Conservation (phyloP, 2,329 filamentous ascomycete genomes). For the Calonectria hongkongensis region DNA sequence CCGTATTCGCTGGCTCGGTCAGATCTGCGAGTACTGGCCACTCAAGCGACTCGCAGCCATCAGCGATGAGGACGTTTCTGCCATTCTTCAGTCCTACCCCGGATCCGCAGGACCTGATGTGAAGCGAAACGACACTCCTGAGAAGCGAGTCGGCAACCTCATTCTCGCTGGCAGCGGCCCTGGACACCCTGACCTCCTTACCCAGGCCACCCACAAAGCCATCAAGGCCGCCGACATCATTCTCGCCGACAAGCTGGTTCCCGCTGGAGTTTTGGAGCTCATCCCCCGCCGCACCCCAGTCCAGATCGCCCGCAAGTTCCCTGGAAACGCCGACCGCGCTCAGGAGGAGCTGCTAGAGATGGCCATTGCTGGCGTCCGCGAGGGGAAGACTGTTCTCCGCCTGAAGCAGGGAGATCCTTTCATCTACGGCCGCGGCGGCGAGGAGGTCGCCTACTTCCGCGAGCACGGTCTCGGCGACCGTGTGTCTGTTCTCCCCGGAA, state of each 20-base stretch:
- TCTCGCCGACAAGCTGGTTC: slow-evolving; percentile 90
- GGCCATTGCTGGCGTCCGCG: slow-evolving; percentile 79
- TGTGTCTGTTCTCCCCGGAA: slow-evolving; percentile 86
- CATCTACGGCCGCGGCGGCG: slow-evolving; percentile 94
- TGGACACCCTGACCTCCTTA: slow-evolving; percentile 93
- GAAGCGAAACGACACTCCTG: slow-evolving; percentile 48
- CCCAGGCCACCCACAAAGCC: slow-evolving; percentile 85
- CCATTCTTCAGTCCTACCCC: slow-evolving; percentile 84
- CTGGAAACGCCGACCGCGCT: slow-evolving; percentile 94
- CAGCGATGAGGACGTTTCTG: slow-evolving; percentile 85
- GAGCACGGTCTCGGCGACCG: slow-evolving; percentile 79
- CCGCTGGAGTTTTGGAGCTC: slow-evolving; percentile 88
- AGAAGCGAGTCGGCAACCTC: slow-evolving; percentile 77
- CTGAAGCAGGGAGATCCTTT: slow-evolving; percentile 98
- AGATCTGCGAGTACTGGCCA: slow-evolving; percentile 99
- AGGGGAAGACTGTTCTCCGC: slow-evolving; percentile 87
- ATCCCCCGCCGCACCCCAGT: slow-evolving; percentile 93
- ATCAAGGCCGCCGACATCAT: slow-evolving; percentile 86
- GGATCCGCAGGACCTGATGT: slow-evolving; percentile 51
- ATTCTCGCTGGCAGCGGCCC: slow-evolving; percentile 94
- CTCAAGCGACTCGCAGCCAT: slow-evolving; percentile 87
- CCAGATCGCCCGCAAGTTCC: slow-evolving; percentile 96
- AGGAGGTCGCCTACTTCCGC: slow-evolving; percentile 92
- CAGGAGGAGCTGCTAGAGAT: slow-evolving; percentile 91
- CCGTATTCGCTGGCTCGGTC: slow-evolving; percentile 92